A percentile compares a stretch with the other conserved stretches of the same genome.
Evolutionary conservation across 306 rosid genomes (phyloP).

Genomic region (Hylodesmum podocarpum): DNA sequence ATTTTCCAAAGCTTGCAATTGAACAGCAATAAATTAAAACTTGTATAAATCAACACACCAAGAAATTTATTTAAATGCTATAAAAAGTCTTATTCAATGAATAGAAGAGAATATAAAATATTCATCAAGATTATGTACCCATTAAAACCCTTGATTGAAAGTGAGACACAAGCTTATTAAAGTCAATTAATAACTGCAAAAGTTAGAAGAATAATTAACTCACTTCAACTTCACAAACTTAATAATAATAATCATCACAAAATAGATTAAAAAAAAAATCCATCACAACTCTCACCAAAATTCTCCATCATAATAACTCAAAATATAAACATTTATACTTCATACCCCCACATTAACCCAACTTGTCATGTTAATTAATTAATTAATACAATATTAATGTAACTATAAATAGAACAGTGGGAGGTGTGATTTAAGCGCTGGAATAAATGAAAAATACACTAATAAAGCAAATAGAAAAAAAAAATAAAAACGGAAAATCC

Average conservation of each 20-base stretch:
- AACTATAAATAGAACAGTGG: too few species aligned
- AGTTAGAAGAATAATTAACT: background rate
- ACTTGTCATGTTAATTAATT: too few species aligned
- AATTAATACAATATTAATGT: too few species aligned
- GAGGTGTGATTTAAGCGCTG: constrained; percentile 23
- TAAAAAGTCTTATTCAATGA: background rate
- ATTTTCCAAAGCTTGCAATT: background rate
- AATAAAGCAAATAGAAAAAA: background rate
- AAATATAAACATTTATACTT: background rate
- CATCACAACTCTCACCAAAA: background rate
- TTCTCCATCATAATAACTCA: background rate
- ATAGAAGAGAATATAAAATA: background rate
- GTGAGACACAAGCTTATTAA: background rate
- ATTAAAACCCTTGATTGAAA: background rate
- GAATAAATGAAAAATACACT: background rate
- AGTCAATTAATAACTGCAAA: background rate
- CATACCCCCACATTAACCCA: background rate
- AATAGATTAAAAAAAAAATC: background rate
- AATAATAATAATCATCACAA: background rate
- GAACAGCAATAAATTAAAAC: background rate
- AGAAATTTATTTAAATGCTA: background rate
- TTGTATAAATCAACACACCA: background rate
- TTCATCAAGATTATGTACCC: background rate
- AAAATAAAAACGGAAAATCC: background rate
- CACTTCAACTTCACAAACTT: background rate